Conservation (phyloP, 352 stramenopile genomes). For the Pythium oligandrum region DNA sequence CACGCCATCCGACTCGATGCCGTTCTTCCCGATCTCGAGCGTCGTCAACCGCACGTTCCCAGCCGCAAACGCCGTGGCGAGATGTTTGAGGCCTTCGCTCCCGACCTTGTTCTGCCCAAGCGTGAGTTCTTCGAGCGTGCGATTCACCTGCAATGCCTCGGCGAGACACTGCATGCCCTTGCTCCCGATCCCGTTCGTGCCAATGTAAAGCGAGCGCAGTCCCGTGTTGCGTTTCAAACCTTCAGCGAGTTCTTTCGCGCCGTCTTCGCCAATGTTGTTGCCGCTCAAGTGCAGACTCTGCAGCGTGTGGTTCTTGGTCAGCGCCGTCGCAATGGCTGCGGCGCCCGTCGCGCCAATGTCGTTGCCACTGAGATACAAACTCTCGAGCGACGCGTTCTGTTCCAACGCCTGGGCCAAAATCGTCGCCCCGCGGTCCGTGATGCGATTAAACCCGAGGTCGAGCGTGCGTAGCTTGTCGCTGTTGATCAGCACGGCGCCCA, state of each 20-base stretch:
- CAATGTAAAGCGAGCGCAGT: conserved; percentile 65
- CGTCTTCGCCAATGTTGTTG: conserved; percentile 82
- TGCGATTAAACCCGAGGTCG: conserved; percentile 77
- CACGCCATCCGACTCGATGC: conserved; percentile 59
- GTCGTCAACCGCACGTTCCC: conserved; percentile 51
- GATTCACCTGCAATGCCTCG: conserved; percentile 50
- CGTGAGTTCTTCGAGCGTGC: conserved; percentile 60
- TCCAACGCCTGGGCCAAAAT: conserved; percentile 53
- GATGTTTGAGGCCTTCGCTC: conserved; percentile 44
- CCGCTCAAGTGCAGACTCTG: conserved; percentile 67
- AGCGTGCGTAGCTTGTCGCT: conserved; percentile 46
- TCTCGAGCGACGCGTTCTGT: conserved; percentile 58
- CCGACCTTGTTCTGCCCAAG: conserved; percentile 77
- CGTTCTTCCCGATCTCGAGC: conserved; percentile 78
- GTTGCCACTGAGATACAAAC: conserved; percentile 77
- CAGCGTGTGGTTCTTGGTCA: conserved; percentile 55
- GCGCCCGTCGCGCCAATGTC: conserved; percentile 64
- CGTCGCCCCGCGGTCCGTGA: conserved; percentile 60
- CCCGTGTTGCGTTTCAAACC: conserved; percentile 47
- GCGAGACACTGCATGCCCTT: conserved; percentile 58
- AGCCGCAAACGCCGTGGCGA: conserved; percentile 55
- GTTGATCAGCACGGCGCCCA: conserved; percentile 47
- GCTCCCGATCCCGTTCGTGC: conserved; percentile 73
- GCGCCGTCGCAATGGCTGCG: conserved; percentile 35
- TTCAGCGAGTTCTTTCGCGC: conserved; percentile 39